These are phyloP conservation scores for Physaria fendleri DNA, from an alignment of 345 rosid genomes.

Conservation along the genomic window DNA sequence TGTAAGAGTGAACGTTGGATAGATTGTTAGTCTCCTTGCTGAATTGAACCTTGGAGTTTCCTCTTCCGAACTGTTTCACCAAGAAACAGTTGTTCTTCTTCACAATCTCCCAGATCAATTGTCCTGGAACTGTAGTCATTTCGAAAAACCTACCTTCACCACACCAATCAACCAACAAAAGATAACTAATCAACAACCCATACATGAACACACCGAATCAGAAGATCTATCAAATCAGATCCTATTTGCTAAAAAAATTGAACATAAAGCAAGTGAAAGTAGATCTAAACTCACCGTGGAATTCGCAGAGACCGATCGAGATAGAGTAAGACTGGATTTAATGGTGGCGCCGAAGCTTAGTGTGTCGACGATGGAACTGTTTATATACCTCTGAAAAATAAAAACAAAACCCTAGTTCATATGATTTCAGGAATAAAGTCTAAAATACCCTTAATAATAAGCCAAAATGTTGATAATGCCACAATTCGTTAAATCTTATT, in stretches of 20 bases:
- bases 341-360: conserved; percentile 28
- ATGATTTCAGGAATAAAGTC: no score
- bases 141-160: conserved; percentile 8
- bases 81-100: conserved; percentile 68
- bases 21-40: conserved; percentile 79
- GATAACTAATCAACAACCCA: neutral
- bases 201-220: neutral
- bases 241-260: neutral
- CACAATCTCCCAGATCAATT: conserved; percentile 74
- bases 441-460: neutral
- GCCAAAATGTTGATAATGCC: neutral
- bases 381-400: conserved; percentile 13
- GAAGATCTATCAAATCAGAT: no score
- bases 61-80: conserved; percentile 70
- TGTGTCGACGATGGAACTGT: conserved; percentile 3
- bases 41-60: conserved; percentile 49
- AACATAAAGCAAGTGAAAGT: neutral
- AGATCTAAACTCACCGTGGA: conserved; percentile 19
- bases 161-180: neutral
- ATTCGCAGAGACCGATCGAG: conserved; percentile 1
- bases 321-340: neutral
- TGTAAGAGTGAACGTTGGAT: conserved; percentile 69
- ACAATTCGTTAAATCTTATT: no score
- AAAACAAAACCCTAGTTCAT: conserved; percentile 24
- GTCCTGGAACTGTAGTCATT: conserved; percentile 76